phyloP scores from a whole-genome alignment of 2,329 filamentous ascomycete genomes.

The Chaetomium strumarium region DNA sequence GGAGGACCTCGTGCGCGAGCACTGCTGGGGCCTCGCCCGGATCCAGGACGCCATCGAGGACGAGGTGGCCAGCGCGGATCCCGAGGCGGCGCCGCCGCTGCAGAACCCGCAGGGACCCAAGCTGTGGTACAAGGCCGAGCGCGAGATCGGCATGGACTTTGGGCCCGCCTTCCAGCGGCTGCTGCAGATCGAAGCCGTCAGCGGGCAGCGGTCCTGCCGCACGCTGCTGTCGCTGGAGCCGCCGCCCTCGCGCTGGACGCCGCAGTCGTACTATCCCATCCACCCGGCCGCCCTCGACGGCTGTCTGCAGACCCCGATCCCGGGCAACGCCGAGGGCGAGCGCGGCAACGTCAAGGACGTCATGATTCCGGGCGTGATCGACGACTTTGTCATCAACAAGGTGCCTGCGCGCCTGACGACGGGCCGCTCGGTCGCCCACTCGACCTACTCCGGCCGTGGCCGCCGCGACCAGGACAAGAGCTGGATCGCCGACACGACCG shows the following conservation, averaged over 20 bases:
- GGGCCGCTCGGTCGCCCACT: constrained; percentile 12
- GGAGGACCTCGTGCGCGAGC: constrained; percentile 10
- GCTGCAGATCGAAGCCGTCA: constrained; percentile 11
- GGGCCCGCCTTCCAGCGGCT: constrained; percentile 24
- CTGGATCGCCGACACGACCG: constrained; percentile 18
- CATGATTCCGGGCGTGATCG: constrained; percentile 10
- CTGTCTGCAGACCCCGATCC: constrained; percentile 18
- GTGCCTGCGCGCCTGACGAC: not conserved
- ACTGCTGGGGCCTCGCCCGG: constrained; percentile 22
- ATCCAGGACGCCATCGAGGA: constrained; percentile 16
- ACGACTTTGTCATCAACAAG: constrained; percentile 13
- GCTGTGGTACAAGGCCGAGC: constrained; percentile 28
- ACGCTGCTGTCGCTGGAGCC: constrained; percentile 18
- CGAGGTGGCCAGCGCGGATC: not conserved
- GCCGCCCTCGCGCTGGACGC: constrained; percentile 14
- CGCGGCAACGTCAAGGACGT: constrained; percentile 12
- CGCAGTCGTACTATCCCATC: constrained; percentile 24
- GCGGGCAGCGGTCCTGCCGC: constrained; percentile 16
- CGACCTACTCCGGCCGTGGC: constrained; percentile 11
- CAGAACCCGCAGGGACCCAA: not conserved
- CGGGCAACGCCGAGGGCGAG: constrained; percentile 16
- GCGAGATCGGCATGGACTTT: constrained; percentile 29
- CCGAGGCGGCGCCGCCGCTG: not conserved
- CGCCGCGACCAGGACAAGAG: constrained; percentile 18
- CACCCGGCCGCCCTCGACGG: constrained; percentile 26